Conservation (phyloP, 805 yeast genomes). For the Clavispora fructus region DNA sequence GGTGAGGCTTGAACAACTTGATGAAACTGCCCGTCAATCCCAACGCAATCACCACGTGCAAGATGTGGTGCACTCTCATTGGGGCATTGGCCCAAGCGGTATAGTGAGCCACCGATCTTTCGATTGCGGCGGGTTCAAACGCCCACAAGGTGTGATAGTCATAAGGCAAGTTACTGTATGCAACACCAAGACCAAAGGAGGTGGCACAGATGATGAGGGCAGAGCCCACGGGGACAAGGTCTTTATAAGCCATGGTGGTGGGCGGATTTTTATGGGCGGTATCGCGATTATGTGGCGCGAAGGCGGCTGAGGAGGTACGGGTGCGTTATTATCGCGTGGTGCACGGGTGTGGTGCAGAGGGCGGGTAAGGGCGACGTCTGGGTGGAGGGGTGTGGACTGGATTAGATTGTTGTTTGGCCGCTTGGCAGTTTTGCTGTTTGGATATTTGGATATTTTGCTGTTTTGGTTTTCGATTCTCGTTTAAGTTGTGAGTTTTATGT, state of each 20-base stretch:
- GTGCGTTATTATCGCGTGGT: too few species aligned
- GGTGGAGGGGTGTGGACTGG: too few species aligned
- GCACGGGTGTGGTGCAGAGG: too few species aligned
- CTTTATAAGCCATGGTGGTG: conserved; percentile 30
- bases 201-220: conserved; percentile 46
- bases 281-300: background rate
- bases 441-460: too few species aligned
- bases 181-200: conserved; percentile 75
- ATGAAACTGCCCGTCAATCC: conserved; percentile 71
- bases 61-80: conserved; percentile 46
- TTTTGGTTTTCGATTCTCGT: too few species aligned
- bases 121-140: conserved; percentile 47
- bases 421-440: too few species aligned
- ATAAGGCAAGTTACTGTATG: conserved; percentile 77
- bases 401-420: too few species aligned
- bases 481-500: too few species aligned
- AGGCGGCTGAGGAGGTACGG: background rate
- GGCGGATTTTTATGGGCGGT: background rate
- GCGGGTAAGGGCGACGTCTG: too few species aligned
- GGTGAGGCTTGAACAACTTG: conserved; percentile 82
- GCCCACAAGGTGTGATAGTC: conserved; percentile 73
- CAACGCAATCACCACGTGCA: conserved; percentile 56
- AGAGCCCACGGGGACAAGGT: conserved; percentile 42
- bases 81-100: conserved; percentile 68
- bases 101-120: conserved; percentile 67